Percentiles rank a stretch among this genome's conserved stretches.
phyloP scores from a whole-genome alignment of 2,329 filamentous ascomycete genomes.

The Fusarium algeriense region DNA sequence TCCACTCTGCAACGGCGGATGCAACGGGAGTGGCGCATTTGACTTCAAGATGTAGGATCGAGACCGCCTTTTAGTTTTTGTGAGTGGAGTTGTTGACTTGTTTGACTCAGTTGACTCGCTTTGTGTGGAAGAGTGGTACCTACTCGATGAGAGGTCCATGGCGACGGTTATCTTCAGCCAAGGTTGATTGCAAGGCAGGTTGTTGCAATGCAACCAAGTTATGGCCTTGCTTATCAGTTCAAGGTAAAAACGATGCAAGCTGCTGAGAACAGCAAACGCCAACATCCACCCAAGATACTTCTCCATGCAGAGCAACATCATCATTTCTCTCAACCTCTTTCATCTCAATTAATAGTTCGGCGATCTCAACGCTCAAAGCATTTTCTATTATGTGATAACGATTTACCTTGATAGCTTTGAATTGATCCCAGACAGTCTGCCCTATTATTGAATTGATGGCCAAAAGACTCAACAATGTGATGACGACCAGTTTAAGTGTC shows the following conservation, averaged over 20 bases:
- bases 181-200: constrained; percentile 17
- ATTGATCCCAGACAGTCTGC: no score
- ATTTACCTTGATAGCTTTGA: background rate
- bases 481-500: background rate
- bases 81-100: constrained; percentile 20
- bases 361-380: background rate
- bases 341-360: no score
- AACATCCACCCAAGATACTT: background rate
- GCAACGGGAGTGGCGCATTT: constrained; percentile 39
- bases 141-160: background rate
- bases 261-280: background rate
- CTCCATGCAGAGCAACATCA: background rate
- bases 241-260: background rate
- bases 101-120: background rate
- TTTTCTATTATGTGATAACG: background rate
- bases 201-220: background rate
- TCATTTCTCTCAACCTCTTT: background rate
- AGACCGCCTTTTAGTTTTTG: constrained; percentile 27
- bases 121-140: background rate
- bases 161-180: constrained; percentile 8
- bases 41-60: constrained; percentile 23
- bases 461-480: background rate
- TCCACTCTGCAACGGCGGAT: constrained; percentile 23
- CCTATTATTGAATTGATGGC: no score
- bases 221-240: background rate